Evolutionary conservation across 225 moss, liverwort and hornwort genomes (phyloP), one percentile per base, ranked within the genome.

Genomic region (Physcomitrellopsis africana): DNA sequence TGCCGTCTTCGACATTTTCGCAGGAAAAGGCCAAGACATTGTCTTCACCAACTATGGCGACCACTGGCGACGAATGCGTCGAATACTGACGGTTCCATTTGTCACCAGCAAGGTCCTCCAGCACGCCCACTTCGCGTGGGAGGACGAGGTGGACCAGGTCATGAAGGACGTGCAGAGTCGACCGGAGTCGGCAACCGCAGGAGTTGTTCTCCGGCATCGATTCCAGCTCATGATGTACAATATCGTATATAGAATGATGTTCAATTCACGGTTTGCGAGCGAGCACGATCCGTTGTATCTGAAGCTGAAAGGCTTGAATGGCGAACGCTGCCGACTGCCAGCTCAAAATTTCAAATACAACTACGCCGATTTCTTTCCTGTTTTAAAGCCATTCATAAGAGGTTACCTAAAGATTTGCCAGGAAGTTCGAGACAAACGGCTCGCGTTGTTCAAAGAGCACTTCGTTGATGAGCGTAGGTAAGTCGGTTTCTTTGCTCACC

Each of bases 191-290:
- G 66, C 77, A 42, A 88, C 82, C n/a, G 77, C 82, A n/a, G 85
- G 85, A 27, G 48, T 82, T 18, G 79, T 85, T 44, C 73, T 86
- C 15, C 52, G 82, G 14, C 73, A 69, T 32, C 76, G 82, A 59
- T 79, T 88, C 67, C 87, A 88, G 80, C 75, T 84, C 24, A 85
- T 88, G 85, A 85, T 88, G 87, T 88, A 88, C 75, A 88, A 88
- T 57, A 76, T 85, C 59, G 73, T 88, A 49, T 88, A 88, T 51
- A 77, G 73, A 54, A 79, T 80, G 79, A 86, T 82, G 85, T 86
- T 86, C 41, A 73, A 82, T 69, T 60, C 73, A 1, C 32, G 87
- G n/a, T 87, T 87, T 27, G 74, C 81, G 42, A 68, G 76, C 47
- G 79, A 84, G 69, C 61, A 80, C 7, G 84, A 84, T 46, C 79